These are phyloP conservation scores for Choiromyces venosus DNA, from an alignment of 495 filamentous ascomycete genomes.

Conservation along the genomic window DNA sequence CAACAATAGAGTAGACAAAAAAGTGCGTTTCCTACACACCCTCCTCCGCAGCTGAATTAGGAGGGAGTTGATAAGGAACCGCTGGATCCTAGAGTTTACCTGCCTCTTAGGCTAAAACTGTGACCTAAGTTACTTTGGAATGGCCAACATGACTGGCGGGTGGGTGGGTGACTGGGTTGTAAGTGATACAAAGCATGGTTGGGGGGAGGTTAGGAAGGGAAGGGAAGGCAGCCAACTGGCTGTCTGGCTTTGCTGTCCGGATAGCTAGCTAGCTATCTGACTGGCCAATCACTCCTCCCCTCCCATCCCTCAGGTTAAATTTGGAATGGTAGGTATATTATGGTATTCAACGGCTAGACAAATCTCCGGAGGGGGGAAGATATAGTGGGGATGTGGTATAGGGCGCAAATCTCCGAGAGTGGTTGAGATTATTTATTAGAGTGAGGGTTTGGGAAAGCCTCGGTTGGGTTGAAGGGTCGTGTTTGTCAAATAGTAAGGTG, in stretches of 20 bases:
- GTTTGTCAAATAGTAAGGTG: too few species aligned
- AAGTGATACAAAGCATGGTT: not conserved
- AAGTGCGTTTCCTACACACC: constrained; percentile 2
- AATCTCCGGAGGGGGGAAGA: not conserved
- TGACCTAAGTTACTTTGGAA: not conserved
- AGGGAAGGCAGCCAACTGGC: not conserved
- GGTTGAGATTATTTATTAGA: not conserved
- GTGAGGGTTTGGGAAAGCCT: not conserved
- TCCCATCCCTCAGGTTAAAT: not conserved
- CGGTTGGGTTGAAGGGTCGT: too few species aligned
- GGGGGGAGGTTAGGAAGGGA: not conserved
- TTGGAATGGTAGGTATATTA: not conserved
- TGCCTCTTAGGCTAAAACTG: not conserved
- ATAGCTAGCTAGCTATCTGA: too few species aligned
- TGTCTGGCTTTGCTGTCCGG: too few species aligned
- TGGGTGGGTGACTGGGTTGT: too few species aligned
- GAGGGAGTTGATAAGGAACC: not conserved
- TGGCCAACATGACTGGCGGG: not conserved
- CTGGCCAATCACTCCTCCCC: not conserved
- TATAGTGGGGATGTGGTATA: not conserved
- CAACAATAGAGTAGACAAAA: too few species aligned
- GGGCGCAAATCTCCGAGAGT: not conserved
- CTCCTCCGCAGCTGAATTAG: not conserved
- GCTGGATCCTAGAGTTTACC: not conserved
- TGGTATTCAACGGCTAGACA: not conserved